Evolutionary conservation across 1,284 basidiomycete species (phyloP).

Genomic region (Amylostereum areolatum): DNA sequence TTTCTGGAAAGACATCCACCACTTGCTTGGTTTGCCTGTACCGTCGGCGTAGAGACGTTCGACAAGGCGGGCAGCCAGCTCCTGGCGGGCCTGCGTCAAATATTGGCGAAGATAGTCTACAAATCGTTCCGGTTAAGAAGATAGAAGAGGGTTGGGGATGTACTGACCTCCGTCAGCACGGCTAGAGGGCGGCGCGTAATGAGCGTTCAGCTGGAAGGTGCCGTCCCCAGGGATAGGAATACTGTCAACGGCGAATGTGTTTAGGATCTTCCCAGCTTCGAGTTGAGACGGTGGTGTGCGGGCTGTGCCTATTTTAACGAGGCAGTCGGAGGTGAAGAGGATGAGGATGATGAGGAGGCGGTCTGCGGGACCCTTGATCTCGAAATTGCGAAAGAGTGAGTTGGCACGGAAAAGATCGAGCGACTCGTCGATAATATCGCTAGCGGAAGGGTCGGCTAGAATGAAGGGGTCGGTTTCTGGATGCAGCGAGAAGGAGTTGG

Average conservation of each 20-base stretch:
- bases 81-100: slow-evolving; percentile 89
- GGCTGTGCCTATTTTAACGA: slow-evolving; percentile 76
- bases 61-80: slow-evolving; percentile 81
- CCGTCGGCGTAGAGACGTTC: slow-evolving; percentile 87
- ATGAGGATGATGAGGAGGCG: slow-evolving; percentile 96
- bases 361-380: slow-evolving; percentile 98
- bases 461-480: slow-evolving; percentile 8
- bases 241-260: slow-evolving; percentile 88
- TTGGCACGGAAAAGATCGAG: slow-evolving; percentile 98
- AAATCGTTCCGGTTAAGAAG: not conserved
- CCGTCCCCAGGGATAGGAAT: slow-evolving; percentile 96
- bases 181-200: slow-evolving; percentile 80
- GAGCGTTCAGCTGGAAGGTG: slow-evolving; percentile 88
- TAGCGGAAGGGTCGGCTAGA: slow-evolving; percentile 68
- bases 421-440: slow-evolving; percentile 95
- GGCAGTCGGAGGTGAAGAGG: slow-evolving; percentile 96
- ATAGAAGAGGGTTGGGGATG: too few species aligned
- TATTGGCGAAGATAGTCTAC: slow-evolving; percentile 87
- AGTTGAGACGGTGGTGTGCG: slow-evolving; percentile 68
- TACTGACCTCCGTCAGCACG: slow-evolving; percentile 79
- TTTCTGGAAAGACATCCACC: slow-evolving; percentile 99
- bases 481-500: not conserved
- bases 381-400: slow-evolving; percentile 98
- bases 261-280: slow-evolving; percentile 86
- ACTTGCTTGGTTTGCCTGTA: slow-evolving; percentile 91